Evolutionary conservation across 192 early-diverging fungal genomes (phyloP), one percentile per base, ranked within the genome.

Genomic region (Nowakowskiella sp.): DNA sequence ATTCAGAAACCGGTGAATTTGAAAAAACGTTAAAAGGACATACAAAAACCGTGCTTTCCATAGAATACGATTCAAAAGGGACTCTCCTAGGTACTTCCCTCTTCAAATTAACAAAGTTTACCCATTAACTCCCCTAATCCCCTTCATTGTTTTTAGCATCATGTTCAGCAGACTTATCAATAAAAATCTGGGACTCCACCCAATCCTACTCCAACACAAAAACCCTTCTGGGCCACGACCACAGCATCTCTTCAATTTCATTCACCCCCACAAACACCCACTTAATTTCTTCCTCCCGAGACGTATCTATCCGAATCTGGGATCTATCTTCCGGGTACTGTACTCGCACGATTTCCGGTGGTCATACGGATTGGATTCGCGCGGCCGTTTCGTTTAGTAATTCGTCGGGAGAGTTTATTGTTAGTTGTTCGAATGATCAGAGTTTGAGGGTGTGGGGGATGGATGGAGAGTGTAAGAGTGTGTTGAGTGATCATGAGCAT

Each of bases 11-110:
- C 8, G 92, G 88, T 33, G 86, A 87, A 34, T 93, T 87, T 68
- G 94, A 96, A 64, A 67, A 86, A 29, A 91, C 94, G 0, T 68
- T 97, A 4, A 93, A 93, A 59, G 92, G 94, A 32, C 94, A 97
- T 61, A 97, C 94, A 1, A 92, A 94, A 55, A 74, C 91, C 8
- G 90, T 97, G n/a, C 86, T 89, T 59, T 87, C 87, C 78, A 48
- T 97, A 23, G 74, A 80, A 0, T 96, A 89, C 67, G 90, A 89
- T 58, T 43, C 81, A 7, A 89, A 90, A 46, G 92, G 94, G 31
- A 74, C 79, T 4, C 72, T 83, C 44, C 65, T 94, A 43, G 84
- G 87, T 90, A 77, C 54, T 64, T 34, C 30, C 23, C 26, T 21
- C 21, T 28, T 8, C 43, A n/a, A n/a, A n/a, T n/a, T n/a, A n/a